Conservation (phyloP, 1,284 basidiomycete species). For the Crepidotus sp. region DNA sequence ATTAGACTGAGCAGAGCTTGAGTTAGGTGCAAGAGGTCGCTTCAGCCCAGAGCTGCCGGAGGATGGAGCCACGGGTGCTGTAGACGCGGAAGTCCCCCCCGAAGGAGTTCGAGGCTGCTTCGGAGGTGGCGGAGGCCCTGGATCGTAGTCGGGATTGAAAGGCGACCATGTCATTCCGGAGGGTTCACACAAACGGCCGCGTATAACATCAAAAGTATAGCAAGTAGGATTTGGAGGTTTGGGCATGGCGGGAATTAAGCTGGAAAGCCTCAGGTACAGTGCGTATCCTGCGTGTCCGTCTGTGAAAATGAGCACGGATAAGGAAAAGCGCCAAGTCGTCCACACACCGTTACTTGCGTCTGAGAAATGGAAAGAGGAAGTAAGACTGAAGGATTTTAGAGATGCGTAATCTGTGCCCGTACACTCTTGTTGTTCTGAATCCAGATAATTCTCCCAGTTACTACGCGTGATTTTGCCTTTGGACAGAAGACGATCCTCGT, state of each 20-base stretch:
- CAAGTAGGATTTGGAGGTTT: constrained; percentile 35
- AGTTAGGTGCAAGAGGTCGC: neutral
- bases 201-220: constrained; percentile 48
- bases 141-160: constrained; percentile 58
- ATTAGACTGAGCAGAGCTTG: neutral
- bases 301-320: constrained; percentile 1
- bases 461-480: constrained; percentile 56
- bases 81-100: neutral
- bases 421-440: constrained; percentile 48
- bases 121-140: constrained; percentile 38
- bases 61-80: neutral
- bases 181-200: constrained; percentile 37
- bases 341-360: constrained; percentile 50
- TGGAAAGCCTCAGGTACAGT: constrained; percentile 38
- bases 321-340: neutral
- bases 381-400: constrained; percentile 13
- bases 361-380: constrained; percentile 23
- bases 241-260: constrained; percentile 32
- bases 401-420: constrained; percentile 22
- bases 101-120: constrained; percentile 9
- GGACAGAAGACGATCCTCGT: constrained; percentile 39
- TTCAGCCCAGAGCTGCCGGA: neutral
- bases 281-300: constrained; percentile 55
- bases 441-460: constrained; percentile 55
- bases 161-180: constrained; percentile 41